Base-by-base conservation (phyloP, 371 early-diverging fungal genomes). In the Haplosporangium sp. region DNA sequence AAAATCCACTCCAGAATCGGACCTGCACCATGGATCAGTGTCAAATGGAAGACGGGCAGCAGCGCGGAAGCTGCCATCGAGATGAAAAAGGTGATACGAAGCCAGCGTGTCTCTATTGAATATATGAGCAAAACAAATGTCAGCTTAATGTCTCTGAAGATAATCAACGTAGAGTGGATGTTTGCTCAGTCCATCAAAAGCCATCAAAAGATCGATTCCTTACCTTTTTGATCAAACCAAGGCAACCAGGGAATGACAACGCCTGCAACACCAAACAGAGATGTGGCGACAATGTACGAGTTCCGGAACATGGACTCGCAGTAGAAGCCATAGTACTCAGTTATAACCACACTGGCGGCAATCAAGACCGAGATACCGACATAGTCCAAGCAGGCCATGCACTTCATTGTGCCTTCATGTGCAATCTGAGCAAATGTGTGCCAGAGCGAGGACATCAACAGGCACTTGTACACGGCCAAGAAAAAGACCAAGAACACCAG, bases 311-410 rank as follows among this genome's bases (percentile, higher is more conserved):
- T 16, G 18, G 86, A 74, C 14, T 83, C 79, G 70, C 92, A 91
- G 58, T 92, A 92, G 47, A 86, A 90, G 5, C 89, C 88, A 79
- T 88, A 91, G 73, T 91, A 89, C 56, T 87, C 88, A 14, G 86
- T 86, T 23, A 88, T 82, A 5, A 88, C 75, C 10, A 88, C 85
- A 6, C 88, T 87, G 23, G 90, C 91, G 5, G 88, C 86, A 59
- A 92, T 92, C 46, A 92, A 71, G 48, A 89, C 83, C 6, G 90
- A 83, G 53, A 92, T 92, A 9, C 92, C 92, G 61, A 90, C 88
- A 72, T 90, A 92, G 67, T 92, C 92, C 46, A 92, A 67, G 23
- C 88, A 88, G 23, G 89, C 90, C 60, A 90, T 86, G 63, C 87
- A 89, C 40, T 83, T 82, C 74, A 89, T 89, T 47, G 89, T 83